These are phyloP conservation scores for Noccaea caerulescens DNA, from an alignment of 345 rosid genomes.

Conservation along the genomic window DNA sequence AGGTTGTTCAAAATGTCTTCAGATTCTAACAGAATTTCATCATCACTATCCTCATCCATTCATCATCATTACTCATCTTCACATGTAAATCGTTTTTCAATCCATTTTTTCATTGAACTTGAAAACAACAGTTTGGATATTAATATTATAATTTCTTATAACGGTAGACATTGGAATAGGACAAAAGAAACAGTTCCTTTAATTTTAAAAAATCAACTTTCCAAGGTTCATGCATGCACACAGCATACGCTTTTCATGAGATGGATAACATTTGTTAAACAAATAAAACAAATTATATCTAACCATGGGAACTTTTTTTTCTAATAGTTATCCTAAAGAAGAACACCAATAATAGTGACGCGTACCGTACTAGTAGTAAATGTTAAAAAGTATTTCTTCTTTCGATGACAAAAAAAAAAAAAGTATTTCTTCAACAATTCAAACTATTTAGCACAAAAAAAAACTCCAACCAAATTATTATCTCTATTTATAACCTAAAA, in stretches of 20 bases:
- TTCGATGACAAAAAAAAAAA: too few relatives aligned
- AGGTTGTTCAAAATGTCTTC: conserved; percentile 38
- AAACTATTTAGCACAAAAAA: background rate
- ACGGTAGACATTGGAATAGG: conserved; percentile 33
- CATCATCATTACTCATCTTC: conserved; percentile 40
- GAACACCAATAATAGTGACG: conserved; percentile 37
- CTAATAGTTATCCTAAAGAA: conserved; percentile 35
- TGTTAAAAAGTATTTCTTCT: background rate
- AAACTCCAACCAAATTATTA: background rate
- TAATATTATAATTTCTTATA: conserved; percentile 35
- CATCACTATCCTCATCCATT: conserved; percentile 39
- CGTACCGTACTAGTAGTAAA: conserved; percentile 25
- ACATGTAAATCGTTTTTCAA: conserved; percentile 35
- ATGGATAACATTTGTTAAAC: conserved; percentile 35
- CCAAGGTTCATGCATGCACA: conserved; percentile 45
- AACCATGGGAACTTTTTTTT: conserved; percentile 20
- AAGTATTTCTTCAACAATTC: conserved; percentile 1
- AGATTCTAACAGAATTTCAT: conserved; percentile 39
- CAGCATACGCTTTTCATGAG: conserved; percentile 35
- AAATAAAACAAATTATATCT: conserved; percentile 19
- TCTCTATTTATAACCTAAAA: background rate
- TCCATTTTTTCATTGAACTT: conserved; percentile 12
- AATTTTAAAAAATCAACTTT: conserved; percentile 16
- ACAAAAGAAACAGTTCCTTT: conserved; percentile 33
- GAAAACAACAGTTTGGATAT: background rate